Percentiles rank a stretch among this genome's conserved stretches.
These are phyloP conservation scores for Austropuccinia psidii DNA, from an alignment of 1,284 basidiomycete genomes.

Conservation along the genomic window DNA sequence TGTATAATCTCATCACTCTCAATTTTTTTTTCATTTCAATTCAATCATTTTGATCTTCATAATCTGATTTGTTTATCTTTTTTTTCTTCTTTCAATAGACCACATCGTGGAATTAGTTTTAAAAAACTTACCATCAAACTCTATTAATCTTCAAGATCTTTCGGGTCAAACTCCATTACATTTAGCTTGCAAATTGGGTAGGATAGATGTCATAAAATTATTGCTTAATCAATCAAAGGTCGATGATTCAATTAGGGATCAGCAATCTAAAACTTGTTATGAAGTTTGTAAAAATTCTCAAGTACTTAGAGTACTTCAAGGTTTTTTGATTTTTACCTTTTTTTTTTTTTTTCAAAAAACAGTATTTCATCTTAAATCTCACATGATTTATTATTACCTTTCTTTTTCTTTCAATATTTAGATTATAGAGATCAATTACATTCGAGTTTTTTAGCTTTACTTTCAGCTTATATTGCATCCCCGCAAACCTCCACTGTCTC, in stretches of 20 bases:
- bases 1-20: conserved; percentile 52
- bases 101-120: conserved; percentile 50
- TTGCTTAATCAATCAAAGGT: conserved; percentile 49
- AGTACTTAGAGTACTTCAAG: conserved; percentile 65
- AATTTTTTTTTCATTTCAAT: not conserved
- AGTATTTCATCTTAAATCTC: not conserved
- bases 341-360: not conserved
- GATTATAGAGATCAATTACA: conserved; percentile 74
- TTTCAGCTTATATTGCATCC: conserved; percentile 50
- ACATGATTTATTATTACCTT: not conserved
- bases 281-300: conserved; percentile 61
- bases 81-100: conserved; percentile 46
- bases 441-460: conserved; percentile 63
- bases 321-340: conserved; percentile 48
- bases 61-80: not conserved
- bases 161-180: conserved; percentile 72
- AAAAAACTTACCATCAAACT: conserved; percentile 38
- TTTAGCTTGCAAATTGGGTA: conserved; percentile 70
- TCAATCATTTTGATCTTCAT: not conserved
- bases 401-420: conserved; percentile 45
- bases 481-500: conserved; percentile 26
- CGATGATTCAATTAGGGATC: conserved; percentile 70
- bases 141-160: conserved; percentile 42
- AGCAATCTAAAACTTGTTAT: conserved; percentile 61
- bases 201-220: conserved; percentile 60